phyloP scores from a whole-genome alignment of 345 rosid species.

The Syzygium jambos region DNA sequence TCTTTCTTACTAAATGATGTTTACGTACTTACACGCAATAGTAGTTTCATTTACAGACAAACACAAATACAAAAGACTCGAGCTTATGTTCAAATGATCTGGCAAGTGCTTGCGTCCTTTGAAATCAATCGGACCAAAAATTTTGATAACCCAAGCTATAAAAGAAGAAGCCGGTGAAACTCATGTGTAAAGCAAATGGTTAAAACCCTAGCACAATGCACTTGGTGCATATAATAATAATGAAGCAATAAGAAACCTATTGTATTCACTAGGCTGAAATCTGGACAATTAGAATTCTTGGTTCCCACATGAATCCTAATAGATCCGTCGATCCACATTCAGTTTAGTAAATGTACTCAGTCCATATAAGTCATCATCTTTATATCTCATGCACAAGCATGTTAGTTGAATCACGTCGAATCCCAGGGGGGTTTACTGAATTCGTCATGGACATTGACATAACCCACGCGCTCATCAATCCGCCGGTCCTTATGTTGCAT shows the following conservation, averaged over 20 bases:
- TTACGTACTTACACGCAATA: not conserved
- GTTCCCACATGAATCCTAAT: not conserved
- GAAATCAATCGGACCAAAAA: not conserved
- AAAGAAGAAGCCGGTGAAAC: not conserved
- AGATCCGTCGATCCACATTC: not conserved
- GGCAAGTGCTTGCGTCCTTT: not conserved
- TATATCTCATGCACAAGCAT: not conserved
- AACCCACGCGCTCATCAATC: not conserved
- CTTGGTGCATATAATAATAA: not conserved
- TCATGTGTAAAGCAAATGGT: not conserved
- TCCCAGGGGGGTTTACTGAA: not conserved
- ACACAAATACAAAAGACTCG: not conserved
- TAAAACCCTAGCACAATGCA: not conserved
- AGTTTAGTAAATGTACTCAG: not conserved
- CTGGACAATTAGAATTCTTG: not conserved
- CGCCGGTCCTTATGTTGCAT: too few species aligned
- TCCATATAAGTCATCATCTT: not conserved
- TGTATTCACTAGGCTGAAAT: not conserved
- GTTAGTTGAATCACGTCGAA: not conserved
- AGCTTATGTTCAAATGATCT: not conserved
- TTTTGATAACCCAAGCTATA: not conserved
- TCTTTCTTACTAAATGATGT: not conserved
- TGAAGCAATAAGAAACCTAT: not conserved
- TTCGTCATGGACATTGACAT: not conserved
- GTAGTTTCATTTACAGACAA: not conserved